Evolutionary conservation across 2,329 filamentous ascomycete species (phyloP), one percentile per base, ranked within the genome.

Genomic region (Scleromitrula shiraiana): DNA sequence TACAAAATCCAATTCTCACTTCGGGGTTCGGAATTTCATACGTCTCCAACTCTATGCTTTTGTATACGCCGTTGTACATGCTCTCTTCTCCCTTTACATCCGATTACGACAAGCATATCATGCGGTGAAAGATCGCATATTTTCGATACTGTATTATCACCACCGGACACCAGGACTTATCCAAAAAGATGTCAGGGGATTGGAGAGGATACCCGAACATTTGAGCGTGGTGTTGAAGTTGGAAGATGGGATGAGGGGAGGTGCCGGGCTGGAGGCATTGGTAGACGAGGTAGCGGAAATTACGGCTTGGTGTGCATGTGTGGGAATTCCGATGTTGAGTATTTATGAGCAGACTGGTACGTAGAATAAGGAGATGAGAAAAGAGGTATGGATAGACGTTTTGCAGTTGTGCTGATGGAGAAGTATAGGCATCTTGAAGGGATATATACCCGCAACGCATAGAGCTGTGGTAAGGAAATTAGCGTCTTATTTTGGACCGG

Each of bases 141-240:
- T 88, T 45, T 86, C 88, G 8, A 77, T 97, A 52, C 74, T 95
- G 46, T 90, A 91, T 66, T 93, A 98, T 70, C 94, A 98, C 69
- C 93, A 98, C 67, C 86, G 88, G 44, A 95, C 91, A 0, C 93
- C 93, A 7, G 88, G 95, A 64, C 80, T 95, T 63, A 95, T 98
- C 58, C 82, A 84, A 61, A 83, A 85, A 61, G 93, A 98, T 68
- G 83, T 97, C 22, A 80, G 80, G 64, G 75, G 76, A 8, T 68
- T 98, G 49, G 76, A 73, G 50, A 80, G 84, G 59, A 68, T 94
- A 51, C 93, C 93, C 2, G 78, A 85, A 56, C 93, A 98, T 63
- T 67, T 98, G 42, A 96, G 89, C 62, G 83, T 95, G 9, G 83
- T 97, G 46, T 69, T 98, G 50, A 83, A 83, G 50, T 71, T 87